Conservation (phyloP, 108 stramenopile species). For the Mayamaea pseudoterrestris region DNA sequence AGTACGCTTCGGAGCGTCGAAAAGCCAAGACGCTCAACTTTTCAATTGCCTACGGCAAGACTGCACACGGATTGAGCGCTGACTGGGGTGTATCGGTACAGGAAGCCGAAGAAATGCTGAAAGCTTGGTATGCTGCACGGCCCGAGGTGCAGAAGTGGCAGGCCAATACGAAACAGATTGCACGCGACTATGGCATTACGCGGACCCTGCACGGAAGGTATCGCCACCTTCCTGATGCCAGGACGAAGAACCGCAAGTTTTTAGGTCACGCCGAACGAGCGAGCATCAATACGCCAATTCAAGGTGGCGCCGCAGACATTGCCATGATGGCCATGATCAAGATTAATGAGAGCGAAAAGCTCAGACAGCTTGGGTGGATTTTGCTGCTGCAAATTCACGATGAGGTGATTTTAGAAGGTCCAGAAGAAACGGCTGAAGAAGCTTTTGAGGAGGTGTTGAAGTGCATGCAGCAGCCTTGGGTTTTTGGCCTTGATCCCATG, state of each 20-base stretch:
- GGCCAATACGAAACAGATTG: slow-evolving; percentile 51
- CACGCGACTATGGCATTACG: slow-evolving; percentile 59
- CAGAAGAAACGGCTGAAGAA: slow-evolving; percentile 92
- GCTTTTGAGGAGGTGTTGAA: slow-evolving; percentile 79
- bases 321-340: slow-evolving; percentile 99
- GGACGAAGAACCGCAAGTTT: slow-evolving; percentile 19
- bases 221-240: slow-evolving; percentile 82
- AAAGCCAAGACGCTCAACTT: slow-evolving; percentile 99
- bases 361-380: slow-evolving; percentile 89
- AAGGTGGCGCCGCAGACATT: slow-evolving; percentile 98
- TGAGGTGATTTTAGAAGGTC: slow-evolving; percentile 98
- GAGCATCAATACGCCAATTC: slow-evolving; percentile 99
- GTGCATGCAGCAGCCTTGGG: slow-evolving; percentile 96
- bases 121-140: slow-evolving; percentile 92
- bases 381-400: slow-evolving; percentile 98
- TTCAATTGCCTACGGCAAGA: slow-evolving; percentile 99
- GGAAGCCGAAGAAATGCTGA: slow-evolving; percentile 88
- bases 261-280: slow-evolving; percentile 83
- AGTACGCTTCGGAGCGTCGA: slow-evolving; percentile 92
- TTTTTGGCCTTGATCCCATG: slow-evolving; percentile 70
- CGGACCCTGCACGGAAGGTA: slow-evolving; percentile 95
- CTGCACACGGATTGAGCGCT: slow-evolving; percentile 88
- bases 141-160: slow-evolving; percentile 97
- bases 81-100: slow-evolving; percentile 89
- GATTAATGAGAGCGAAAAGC: slow-evolving; percentile 64